Conservation (phyloP, 2,329 filamentous ascomycete species). For the Blumeriella jaapii region DNA sequence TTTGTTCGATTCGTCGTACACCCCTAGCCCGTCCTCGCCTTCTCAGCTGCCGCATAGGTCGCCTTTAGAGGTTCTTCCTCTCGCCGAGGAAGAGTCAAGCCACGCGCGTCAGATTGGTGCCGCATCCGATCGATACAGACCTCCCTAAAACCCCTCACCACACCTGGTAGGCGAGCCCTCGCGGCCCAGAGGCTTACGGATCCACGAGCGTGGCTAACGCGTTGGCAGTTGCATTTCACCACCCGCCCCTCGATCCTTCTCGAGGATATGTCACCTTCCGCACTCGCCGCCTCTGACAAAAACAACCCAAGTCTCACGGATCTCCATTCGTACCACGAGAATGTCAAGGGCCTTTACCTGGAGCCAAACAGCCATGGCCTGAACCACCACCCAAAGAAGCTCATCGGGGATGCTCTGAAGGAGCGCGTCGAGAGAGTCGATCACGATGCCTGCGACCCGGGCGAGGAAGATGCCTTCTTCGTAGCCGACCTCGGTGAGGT, state of each 20-base stretch:
- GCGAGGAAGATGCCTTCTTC: slow-evolving; percentile 96
- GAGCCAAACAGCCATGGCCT: slow-evolving; percentile 22
- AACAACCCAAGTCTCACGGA: slow-evolving; percentile 26
- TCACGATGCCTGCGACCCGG: slow-evolving; percentile 76
- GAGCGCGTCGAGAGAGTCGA: slow-evolving; percentile 75
- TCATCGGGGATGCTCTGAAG: slow-evolving; percentile 82
- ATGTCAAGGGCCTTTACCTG: slow-evolving; percentile 19
- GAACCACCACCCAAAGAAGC: slow-evolving; percentile 48
- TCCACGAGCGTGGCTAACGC: too few relatives aligned
- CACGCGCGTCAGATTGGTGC: slow-evolving; percentile 88
- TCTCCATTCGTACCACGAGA: slow-evolving; percentile 23
- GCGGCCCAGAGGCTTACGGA: too few relatives aligned
- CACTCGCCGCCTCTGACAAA: slow-evolving; percentile 42
- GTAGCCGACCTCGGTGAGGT: slow-evolving; percentile 96
- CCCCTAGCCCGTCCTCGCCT: slow-evolving; percentile 46
- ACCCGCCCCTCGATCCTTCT: slow-evolving; percentile 16
- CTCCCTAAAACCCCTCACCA: slow-evolving; percentile 62
- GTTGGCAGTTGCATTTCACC: too few relatives aligned
- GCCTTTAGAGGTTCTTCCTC: slow-evolving; percentile 97
- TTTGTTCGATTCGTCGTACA: slow-evolving; percentile 39
- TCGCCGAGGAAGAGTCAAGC: slow-evolving; percentile 98
- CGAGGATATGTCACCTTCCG: slow-evolving; percentile 56
- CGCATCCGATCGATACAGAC: slow-evolving; percentile 88
- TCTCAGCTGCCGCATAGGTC: slow-evolving; percentile 99
- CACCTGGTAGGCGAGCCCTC: slow-evolving; percentile 20